Evolutionary conservation across 306 rosid genomes (phyloP).

Genomic region (Glycine latifolia): DNA sequence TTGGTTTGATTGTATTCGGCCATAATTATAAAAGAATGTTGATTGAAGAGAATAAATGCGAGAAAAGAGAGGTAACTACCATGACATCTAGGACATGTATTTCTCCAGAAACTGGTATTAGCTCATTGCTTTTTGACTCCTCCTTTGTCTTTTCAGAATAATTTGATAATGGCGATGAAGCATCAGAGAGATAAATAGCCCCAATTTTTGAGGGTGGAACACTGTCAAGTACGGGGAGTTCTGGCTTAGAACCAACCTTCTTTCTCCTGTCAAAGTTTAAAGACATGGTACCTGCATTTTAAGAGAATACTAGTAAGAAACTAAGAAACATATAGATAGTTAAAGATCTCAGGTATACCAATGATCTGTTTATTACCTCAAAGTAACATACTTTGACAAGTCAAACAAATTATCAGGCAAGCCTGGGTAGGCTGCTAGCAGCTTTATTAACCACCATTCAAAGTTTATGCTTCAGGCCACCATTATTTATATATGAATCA

Average conservation of each 20-base stretch:
- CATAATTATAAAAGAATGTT: neutral
- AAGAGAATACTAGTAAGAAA: conserved; percentile 45
- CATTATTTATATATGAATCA: neutral
- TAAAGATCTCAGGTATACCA: neutral
- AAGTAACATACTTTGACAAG: conserved; percentile 1
- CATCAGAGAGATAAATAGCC: conserved; percentile 62
- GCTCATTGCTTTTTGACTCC: conserved; percentile 53
- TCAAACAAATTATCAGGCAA: conserved; percentile 31
- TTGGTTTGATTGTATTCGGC: conserved; percentile 11
- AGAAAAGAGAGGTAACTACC: conserved; percentile 47
- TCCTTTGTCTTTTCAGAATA: conserved; percentile 53
- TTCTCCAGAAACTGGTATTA: conserved; percentile 52
- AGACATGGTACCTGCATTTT: conserved; percentile 63
- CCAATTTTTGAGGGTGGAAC: conserved; percentile 58
- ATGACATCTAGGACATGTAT: conserved; percentile 47
- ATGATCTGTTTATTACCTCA: conserved; percentile 2
- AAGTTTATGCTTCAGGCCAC: neutral
- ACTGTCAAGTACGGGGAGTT: conserved; percentile 69
- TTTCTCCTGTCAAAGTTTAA: conserved; percentile 58
- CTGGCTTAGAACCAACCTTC: conserved; percentile 67
- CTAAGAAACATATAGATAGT: conserved; percentile 42
- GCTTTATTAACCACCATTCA: neutral
- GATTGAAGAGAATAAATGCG: neutral
- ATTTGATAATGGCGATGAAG: conserved; percentile 56
- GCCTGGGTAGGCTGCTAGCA: neutral